phyloP scores from a whole-genome alignment of 192 early-diverging fungal genomes.

The Rhizophagus clarus region DNA sequence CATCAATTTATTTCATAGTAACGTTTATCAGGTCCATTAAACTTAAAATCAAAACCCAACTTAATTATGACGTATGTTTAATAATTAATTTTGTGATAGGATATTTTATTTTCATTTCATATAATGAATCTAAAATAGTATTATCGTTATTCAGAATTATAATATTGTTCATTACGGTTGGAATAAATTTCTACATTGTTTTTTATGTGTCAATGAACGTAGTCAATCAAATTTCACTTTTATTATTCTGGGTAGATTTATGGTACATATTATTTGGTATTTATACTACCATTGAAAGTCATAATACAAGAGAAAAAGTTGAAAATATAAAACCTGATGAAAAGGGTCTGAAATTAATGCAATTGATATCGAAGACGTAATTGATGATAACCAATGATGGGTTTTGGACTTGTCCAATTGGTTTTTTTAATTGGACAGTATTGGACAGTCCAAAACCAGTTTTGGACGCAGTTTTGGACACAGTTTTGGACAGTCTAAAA shows the following conservation, averaged over 20 bases:
- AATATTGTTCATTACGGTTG: neutral
- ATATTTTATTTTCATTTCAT: neutral
- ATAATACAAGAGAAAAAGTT: neutral
- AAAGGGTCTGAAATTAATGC: no score
- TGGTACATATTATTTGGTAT: conserved; percentile 17
- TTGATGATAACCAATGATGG: no score
- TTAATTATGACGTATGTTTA: neutral
- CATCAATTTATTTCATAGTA: conserved; percentile 5
- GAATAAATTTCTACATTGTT: neutral
- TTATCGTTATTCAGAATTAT: neutral
- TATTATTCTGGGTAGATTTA: conserved; percentile 25
- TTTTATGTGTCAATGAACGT: neutral
- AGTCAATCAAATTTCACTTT: conserved; percentile 16
- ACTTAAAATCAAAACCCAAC: no score
- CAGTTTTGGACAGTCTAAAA: no score
- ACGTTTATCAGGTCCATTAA: neutral
- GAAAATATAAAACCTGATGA: no score
- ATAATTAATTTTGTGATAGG: neutral
- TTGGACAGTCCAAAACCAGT: no score
- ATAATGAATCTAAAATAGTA: neutral
- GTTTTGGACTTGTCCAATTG: no score
- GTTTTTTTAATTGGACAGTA: no score
- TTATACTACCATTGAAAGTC: conserved; percentile 18
- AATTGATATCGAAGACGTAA: no score
- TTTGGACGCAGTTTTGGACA: no score